These are phyloP conservation scores for Powellomyces hirtus DNA, from an alignment of 192 early-diverging fungal genomes.

Conservation along the genomic window DNA sequence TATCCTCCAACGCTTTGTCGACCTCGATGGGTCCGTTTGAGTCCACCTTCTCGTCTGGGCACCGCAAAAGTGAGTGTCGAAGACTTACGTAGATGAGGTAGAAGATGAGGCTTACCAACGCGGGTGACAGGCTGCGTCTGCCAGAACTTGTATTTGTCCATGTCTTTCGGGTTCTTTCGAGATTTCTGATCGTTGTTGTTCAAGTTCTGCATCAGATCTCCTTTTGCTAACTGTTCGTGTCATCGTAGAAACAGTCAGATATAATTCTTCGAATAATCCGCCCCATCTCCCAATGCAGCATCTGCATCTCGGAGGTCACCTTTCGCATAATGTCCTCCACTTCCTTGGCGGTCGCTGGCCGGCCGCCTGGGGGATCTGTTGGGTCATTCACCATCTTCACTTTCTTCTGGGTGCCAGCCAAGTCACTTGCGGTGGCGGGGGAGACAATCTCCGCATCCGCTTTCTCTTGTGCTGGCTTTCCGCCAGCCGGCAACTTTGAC, in stretches of 20 bases:
- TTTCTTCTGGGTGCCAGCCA: not conserved
- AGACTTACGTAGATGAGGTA: no score
- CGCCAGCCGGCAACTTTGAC: not conserved
- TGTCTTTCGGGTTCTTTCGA: constrained; percentile 26
- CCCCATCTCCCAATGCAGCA: constrained; percentile 9
- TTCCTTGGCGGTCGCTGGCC: not conserved
- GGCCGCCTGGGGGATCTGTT: not conserved
- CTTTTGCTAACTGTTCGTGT: constrained; percentile 7
- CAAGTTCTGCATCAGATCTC: constrained; percentile 13
- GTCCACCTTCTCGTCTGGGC: constrained; percentile 65
- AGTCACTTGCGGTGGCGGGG: not conserved
- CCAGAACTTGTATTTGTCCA: constrained; percentile 88
- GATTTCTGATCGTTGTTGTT: constrained; percentile 23
- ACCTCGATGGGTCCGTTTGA: constrained; percentile 81
- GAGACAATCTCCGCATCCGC: not conserved
- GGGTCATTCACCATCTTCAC: not conserved
- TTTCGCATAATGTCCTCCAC: constrained; percentile 1
- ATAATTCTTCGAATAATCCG: not conserved
- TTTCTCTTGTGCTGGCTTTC: not conserved
- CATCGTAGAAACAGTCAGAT: no score
- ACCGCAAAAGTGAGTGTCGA: not conserved
- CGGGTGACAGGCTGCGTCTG: constrained; percentile 92
- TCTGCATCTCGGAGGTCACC: not conserved
- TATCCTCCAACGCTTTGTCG: constrained; percentile 68
- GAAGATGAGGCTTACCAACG: constrained; percentile 59